Percentiles rank a stretch among this genome's conserved stretches.
These are phyloP conservation scores for Penicillium simplicissimum DNA, from an alignment of 495 filamentous ascomycete species.

Conservation along the genomic window DNA sequence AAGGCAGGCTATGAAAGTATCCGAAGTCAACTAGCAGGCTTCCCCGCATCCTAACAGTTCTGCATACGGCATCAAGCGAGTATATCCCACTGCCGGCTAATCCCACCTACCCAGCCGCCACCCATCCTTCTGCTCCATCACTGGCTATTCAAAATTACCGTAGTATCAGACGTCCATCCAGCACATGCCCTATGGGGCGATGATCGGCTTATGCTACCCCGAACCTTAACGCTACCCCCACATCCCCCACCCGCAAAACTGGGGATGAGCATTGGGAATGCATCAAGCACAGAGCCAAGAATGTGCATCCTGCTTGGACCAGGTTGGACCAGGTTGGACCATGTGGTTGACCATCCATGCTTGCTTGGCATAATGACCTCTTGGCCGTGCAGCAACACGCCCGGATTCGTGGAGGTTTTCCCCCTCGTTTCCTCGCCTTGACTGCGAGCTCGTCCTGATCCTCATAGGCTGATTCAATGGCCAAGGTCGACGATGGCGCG, in stretches of 20 bases:
- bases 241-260: slow-evolving; percentile 15
- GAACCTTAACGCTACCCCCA: slow-evolving; percentile 17
- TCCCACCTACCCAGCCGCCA: not conserved
- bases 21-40: not conserved
- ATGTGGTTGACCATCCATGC: slow-evolving; percentile 1
- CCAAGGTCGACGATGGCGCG: slow-evolving; percentile 13
- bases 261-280: slow-evolving; percentile 12
- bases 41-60: slow-evolving; percentile 7
- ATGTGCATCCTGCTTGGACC: not conserved
- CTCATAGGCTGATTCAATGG: slow-evolving; percentile 14
- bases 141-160: not conserved
- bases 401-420: slow-evolving; percentile 30
- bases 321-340: slow-evolving; percentile 1
- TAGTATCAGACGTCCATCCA: slow-evolving; percentile 4
- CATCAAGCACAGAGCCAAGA: not conserved
- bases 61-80: slow-evolving; percentile 6
- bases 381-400: not conserved
- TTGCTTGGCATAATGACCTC: not conserved
- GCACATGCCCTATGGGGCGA: slow-evolving; percentile 1
- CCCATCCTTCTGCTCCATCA: not conserved
- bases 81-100: slow-evolving; percentile 8
- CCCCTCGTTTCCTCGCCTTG: slow-evolving; percentile 15
- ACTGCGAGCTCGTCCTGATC: not conserved
- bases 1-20: not conserved
- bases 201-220: slow-evolving; percentile 4